A percentile compares a stretch with the other conserved stretches of the same genome.
Evolutionary conservation across 2,329 filamentous ascomycete species (phyloP).

Genomic region (Aspergillus sp.): DNA sequence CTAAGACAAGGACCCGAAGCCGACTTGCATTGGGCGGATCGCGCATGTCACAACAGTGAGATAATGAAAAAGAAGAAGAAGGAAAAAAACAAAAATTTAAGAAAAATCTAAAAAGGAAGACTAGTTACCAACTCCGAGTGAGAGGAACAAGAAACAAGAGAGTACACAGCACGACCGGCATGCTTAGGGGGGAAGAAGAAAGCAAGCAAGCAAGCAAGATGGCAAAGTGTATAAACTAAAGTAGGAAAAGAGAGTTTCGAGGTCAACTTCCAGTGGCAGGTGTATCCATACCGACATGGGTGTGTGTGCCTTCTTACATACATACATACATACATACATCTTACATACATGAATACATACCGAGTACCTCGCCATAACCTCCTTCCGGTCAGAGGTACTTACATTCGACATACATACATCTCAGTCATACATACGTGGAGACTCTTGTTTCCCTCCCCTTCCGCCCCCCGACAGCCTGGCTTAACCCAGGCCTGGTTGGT

Average conservation of each 20-base stretch:
- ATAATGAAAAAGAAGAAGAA: too few relatives aligned
- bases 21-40: neutral
- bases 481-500: neutral
- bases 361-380: neutral
- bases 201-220: neutral
- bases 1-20: neutral
- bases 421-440: neutral
- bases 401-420: slow-evolving; percentile 1
- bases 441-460: too few relatives aligned
- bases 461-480: neutral
- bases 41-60: neutral
- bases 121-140: too few relatives aligned
- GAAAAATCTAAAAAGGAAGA: too few relatives aligned
- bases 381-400: slow-evolving; percentile 4
- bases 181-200: neutral
- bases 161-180: neutral
- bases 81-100: too few relatives aligned
- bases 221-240: neutral
- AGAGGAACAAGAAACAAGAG: too few relatives aligned
- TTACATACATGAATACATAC: slow-evolving; percentile 5
- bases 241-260: neutral
- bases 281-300: neutral
- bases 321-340: slow-evolving; percentile 3
- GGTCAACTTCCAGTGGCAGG: neutral
- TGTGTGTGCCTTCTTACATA: neutral